Conservation (phyloP, 116 monocot species). For the Dioscorea cayenensis region DNA sequence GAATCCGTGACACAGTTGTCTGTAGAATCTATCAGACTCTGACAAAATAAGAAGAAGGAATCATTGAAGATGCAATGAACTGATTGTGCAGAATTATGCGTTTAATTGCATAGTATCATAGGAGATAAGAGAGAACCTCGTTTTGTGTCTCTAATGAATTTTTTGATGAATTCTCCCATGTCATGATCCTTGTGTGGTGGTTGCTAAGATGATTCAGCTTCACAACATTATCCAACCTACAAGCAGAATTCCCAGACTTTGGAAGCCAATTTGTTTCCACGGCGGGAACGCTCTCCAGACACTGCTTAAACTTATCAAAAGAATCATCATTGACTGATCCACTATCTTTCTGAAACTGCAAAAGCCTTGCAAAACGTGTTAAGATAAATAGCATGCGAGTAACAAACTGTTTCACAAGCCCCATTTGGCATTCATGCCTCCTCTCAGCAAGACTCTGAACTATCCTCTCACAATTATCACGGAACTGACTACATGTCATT, state of each 20-base stretch:
- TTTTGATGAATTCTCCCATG: not conserved
- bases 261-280: constrained; percentile 38
- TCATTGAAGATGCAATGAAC: not conserved
- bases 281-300: constrained; percentile 59
- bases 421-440: constrained; percentile 36
- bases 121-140: constrained; percentile 17
- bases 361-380: constrained; percentile 55
- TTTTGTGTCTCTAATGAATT: constrained; percentile 7
- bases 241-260: constrained; percentile 11
- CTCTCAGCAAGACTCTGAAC: constrained; percentile 48
- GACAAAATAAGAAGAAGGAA: constrained; percentile 7
- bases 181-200: not conserved
- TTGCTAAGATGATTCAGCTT: not conserved
- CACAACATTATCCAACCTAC: not conserved
- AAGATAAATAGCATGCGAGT: constrained; percentile 68
- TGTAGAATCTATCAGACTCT: constrained; percentile 21
- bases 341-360: constrained; percentile 61
- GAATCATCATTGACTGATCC: constrained; percentile 36
- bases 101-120: not conserved
- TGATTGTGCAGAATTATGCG: not conserved
- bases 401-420: constrained; percentile 33
- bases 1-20: constrained; percentile 3
- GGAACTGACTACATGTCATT: constrained; percentile 49
- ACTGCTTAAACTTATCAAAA: constrained; percentile 48
- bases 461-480: constrained; percentile 53